These are phyloP conservation scores for Pyropia haitanensis DNA, from an alignment of 23 red algal species.

Conservation along the genomic window DNA sequence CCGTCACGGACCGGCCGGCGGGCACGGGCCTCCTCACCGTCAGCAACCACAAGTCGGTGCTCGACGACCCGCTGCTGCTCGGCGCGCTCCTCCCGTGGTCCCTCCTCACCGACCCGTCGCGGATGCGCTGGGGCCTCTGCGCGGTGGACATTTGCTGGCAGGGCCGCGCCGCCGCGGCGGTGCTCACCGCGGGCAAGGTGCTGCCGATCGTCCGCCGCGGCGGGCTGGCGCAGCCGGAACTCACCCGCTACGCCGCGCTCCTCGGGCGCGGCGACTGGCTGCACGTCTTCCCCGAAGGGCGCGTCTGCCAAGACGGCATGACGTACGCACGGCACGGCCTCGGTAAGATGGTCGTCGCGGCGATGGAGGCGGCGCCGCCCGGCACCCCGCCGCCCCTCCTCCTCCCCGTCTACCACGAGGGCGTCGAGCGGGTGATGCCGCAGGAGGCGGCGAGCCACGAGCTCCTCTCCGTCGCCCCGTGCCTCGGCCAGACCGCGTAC, in stretches of 20 bases:
- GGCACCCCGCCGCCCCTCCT: constrained; percentile 37
- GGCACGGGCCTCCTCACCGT: constrained; percentile 69
- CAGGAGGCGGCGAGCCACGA: constrained; percentile 60
- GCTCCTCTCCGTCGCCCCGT: constrained; percentile 31
- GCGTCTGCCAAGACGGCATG: constrained; percentile 62
- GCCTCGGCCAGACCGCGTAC: constrained; percentile 58
- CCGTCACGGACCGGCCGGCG: constrained; percentile 38
- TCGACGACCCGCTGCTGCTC: constrained; percentile 89
- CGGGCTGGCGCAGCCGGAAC: constrained; percentile 61
- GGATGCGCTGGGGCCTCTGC: constrained; percentile 87
- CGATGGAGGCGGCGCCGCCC: constrained; percentile 21
- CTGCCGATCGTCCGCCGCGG: constrained; percentile 68
- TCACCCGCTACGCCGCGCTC: constrained; percentile 43
- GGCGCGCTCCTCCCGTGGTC: constrained; percentile 53
- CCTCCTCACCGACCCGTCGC: constrained; percentile 47
- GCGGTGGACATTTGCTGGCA: constrained; percentile 90
- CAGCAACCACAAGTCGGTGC: constrained; percentile 79
- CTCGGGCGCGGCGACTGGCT: constrained; percentile 80
- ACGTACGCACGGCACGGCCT: constrained; percentile 61
- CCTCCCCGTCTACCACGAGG: constrained; percentile 95
- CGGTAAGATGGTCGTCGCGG: constrained; percentile 78
- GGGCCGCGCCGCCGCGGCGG: constrained; percentile 31
- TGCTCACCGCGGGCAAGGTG: constrained; percentile 73
- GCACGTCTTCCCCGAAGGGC: constrained; percentile 90
- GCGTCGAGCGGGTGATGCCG: constrained; percentile 89